Percentiles rank a stretch among this genome's conserved stretches.
Evolutionary conservation across 768 basidiomycete species (phyloP).

Genomic region (Hygrocybe coccinea): DNA sequence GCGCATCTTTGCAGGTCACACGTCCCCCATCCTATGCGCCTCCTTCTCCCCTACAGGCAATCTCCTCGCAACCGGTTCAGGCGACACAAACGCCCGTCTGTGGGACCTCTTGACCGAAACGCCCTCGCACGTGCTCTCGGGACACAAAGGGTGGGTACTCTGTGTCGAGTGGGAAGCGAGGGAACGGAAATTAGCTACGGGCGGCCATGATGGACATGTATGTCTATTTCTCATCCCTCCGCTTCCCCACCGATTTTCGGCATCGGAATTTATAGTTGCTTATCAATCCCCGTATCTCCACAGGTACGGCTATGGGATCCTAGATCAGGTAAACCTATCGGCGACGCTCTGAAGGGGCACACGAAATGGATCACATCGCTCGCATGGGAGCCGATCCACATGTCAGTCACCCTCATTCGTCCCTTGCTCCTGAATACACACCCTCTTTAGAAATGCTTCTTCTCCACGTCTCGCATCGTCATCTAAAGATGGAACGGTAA

Average conservation of each 20-base stretch:
- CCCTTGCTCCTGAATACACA: conserved; percentile 2
- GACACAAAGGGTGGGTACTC: conserved; percentile 94
- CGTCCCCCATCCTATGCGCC: conserved; percentile 89
- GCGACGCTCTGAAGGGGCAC: conserved; percentile 88
- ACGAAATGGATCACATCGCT: conserved; percentile 95
- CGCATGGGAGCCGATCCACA: conserved; percentile 93
- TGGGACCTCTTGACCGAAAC: conserved; percentile 95
- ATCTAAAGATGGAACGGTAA: conserved; percentile 93
- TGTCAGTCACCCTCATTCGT: conserved; percentile 47
- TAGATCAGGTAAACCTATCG: conserved; percentile 80
- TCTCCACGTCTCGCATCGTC: conserved; percentile 87
- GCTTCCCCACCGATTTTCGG: neutral
- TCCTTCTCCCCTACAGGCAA: conserved; percentile 93
- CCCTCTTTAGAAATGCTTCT: conserved; percentile 55
- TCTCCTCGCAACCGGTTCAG: conserved; percentile 89
- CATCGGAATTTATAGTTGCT: too few species aligned
- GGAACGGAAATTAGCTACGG: conserved; percentile 86
- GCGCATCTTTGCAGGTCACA: conserved; percentile 56
- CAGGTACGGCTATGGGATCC: conserved; percentile 90
- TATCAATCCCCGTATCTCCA: too few species aligned
- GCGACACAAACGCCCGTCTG: conserved; percentile 85
- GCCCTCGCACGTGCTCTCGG: conserved; percentile 79
- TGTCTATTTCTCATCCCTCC: conserved; percentile 18
- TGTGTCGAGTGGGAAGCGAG: conserved; percentile 97
- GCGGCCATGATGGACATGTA: conserved; percentile 91